Base-by-base conservation (phyloP, 768 basidiomycete species). In the Termitomyces sp. region DNA sequence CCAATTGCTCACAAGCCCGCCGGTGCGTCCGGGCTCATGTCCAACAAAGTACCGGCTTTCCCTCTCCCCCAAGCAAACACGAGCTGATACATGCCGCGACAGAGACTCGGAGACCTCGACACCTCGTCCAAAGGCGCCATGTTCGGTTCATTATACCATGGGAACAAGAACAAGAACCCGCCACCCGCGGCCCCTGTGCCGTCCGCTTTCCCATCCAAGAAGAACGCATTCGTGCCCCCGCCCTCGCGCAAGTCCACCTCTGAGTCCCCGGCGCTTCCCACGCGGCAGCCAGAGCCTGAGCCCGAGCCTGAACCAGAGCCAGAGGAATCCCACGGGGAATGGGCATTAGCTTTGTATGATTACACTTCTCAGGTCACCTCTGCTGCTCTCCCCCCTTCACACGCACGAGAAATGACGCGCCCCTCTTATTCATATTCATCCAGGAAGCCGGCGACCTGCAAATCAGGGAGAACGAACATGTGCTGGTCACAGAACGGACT, bases 321-420 rank as follows among this genome's bases (percentile, higher is more conserved):
- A 74, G 65, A 75, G 35, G 75, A 72, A 51, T 64, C 64, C 9
- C 64, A 71, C 36, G 88, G 87, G 4, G 86, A 88, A 60, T 92
- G 90, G 90, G 88, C 82, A 16, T 84, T 91, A 64, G 90, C 76
- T 5, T 63, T 90, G 69, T 92, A 92, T 65, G 89, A 88, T 59
- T 92, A 88, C 72, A 73, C 73, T 44, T 85, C 88, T 52, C 73
- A 75, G 64, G 90, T 90, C 62, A 59, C 48, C 33, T 20, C n/a
- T n/a, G n/a, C n/a, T n/a, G n/a, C n/a, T n/a, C n/a, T n/a, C n/a
- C n/a, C 0, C 4, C 12, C 10, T 10, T 1, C 12, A 38, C 14
- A 12, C 18, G n/a, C 14, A 40, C 26, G 32, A n/a, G n/a, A 9
- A 8, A 9, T 35, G 7, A 28, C 47, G 40, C 13, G 5, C 8